Conservation (phyloP, 116 monocot species). For the Phalaenopsis hybrid region DNA sequence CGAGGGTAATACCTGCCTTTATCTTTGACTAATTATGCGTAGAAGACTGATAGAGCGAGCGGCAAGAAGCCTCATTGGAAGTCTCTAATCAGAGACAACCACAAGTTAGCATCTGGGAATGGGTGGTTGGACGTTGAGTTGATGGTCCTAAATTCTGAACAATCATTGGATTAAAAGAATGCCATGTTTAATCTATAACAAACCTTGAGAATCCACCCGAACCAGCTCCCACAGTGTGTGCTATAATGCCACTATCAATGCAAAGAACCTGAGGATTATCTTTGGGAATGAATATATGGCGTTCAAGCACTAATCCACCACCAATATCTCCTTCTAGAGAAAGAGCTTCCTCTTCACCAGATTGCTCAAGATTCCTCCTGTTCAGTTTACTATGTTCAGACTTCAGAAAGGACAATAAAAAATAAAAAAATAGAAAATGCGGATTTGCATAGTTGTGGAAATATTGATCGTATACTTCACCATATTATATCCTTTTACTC, state of each 20-base stretch:
- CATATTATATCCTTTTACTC: neutral
- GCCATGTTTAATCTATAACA: constrained; percentile 1
- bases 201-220: constrained; percentile 98
- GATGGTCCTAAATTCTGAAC: neutral
- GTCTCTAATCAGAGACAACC: neutral
- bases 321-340: constrained; percentile 86
- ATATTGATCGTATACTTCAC: neutral
- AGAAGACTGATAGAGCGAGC: too few species aligned
- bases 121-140: neutral
- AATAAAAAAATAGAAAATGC: neutral
- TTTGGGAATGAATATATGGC: constrained; percentile 68
- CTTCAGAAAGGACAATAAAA: neutral
- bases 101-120: neutral
- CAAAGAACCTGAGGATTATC: constrained; percentile 41
- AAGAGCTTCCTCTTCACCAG: constrained; percentile 73
- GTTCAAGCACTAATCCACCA: constrained; percentile 73
- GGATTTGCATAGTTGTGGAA: neutral
- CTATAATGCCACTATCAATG: constrained; percentile 68
- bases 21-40: neutral
- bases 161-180: neutral
- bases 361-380: constrained; percentile 61
- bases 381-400: neutral
- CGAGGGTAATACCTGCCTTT: neutral
- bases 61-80: too few species aligned
- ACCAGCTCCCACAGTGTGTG: constrained; percentile 77